Percentiles rank a stretch among this genome's conserved stretches.
phyloP scores from a whole-genome alignment of 2,329 filamentous ascomycete genomes.

The Colletotrichum tabaci region DNA sequence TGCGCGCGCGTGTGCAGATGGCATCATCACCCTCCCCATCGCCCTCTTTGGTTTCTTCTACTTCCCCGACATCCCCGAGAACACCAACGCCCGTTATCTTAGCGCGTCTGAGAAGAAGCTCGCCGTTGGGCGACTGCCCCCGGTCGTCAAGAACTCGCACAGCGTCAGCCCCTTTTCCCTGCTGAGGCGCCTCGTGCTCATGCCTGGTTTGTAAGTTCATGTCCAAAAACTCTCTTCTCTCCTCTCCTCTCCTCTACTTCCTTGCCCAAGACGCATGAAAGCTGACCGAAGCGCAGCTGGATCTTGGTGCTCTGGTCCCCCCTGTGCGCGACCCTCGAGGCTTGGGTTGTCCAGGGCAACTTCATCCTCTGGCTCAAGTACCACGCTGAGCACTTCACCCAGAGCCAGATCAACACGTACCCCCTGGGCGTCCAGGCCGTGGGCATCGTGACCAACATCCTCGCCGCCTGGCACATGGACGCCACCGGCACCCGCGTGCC shows the following conservation, averaged over 20 bases:
- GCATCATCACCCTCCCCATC: slow-evolving; percentile 67
- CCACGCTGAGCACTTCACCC: slow-evolving; percentile 46
- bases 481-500: slow-evolving; percentile 52
- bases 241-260: no score
- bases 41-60: slow-evolving; percentile 65
- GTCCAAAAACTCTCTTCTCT: slow-evolving; percentile 24
- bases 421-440: slow-evolving; percentile 55
- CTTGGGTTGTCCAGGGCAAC: slow-evolving; percentile 47
- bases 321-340: slow-evolving; percentile 53
- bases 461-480: slow-evolving; percentile 55
- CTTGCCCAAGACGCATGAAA: no score
- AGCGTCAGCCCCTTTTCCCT: slow-evolving; percentile 45
- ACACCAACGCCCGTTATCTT: slow-evolving; percentile 52
- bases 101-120: slow-evolving; percentile 52
- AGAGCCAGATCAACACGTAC: slow-evolving; percentile 55
- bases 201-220: slow-evolving; percentile 44
- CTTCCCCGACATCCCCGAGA: slow-evolving; percentile 65
- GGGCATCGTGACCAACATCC: slow-evolving; percentile 50
- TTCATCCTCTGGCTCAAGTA: slow-evolving; percentile 51
- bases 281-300: slow-evolving; percentile 41
- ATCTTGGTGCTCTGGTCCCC: slow-evolving; percentile 54
- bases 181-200: slow-evolving; percentile 44
- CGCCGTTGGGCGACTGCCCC: slow-evolving; percentile 55
- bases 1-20: slow-evolving; percentile 51
- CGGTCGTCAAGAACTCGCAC: slow-evolving; percentile 47